Conservation (phyloP, 2,329 filamentous ascomycete genomes). For the Dothistroma septosporum region DNA sequence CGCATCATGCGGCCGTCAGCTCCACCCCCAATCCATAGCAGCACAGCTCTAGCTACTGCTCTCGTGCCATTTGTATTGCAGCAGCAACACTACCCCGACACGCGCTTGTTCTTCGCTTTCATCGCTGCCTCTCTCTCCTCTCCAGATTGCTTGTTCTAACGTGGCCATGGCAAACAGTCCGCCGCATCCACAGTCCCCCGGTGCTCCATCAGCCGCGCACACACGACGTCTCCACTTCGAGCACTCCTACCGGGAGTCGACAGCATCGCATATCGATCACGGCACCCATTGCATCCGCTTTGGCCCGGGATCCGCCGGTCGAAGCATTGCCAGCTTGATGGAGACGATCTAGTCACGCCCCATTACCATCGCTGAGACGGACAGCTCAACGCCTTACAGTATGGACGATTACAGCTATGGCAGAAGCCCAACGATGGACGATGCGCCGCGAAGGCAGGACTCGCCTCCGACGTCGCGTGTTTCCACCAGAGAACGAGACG, state of each 20-base stretch:
- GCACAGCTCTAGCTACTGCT: slow-evolving; percentile 4
- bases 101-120: slow-evolving; percentile 29
- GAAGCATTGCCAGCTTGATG: slow-evolving; percentile 15
- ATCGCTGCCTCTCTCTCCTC: slow-evolving; percentile 12
- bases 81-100: slow-evolving; percentile 21
- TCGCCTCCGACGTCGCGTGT: slow-evolving; percentile 15
- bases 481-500: slow-evolving; percentile 23
- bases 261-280: neutral
- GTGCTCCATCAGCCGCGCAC: neutral
- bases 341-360: slow-evolving; percentile 11
- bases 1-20: slow-evolving; percentile 14
- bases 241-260: neutral
- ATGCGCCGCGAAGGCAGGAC: slow-evolving; percentile 6
- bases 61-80: slow-evolving; percentile 15
- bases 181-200: slow-evolving; percentile 9
- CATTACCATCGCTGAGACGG: neutral
- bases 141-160: slow-evolving; percentile 24
- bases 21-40: neutral
- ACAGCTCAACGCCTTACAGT: neutral
- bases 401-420: slow-evolving; percentile 24
- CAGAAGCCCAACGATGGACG: slow-evolving; percentile 7
- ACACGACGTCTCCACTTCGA: neutral
- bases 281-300: neutral
- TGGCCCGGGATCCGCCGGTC: neutral
- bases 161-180: slow-evolving; percentile 29